Evolutionary conservation across 2,329 filamentous ascomycete genomes (phyloP), one percentile per base, ranked within the genome.

Genomic region (Sphaerulina populicola): DNA sequence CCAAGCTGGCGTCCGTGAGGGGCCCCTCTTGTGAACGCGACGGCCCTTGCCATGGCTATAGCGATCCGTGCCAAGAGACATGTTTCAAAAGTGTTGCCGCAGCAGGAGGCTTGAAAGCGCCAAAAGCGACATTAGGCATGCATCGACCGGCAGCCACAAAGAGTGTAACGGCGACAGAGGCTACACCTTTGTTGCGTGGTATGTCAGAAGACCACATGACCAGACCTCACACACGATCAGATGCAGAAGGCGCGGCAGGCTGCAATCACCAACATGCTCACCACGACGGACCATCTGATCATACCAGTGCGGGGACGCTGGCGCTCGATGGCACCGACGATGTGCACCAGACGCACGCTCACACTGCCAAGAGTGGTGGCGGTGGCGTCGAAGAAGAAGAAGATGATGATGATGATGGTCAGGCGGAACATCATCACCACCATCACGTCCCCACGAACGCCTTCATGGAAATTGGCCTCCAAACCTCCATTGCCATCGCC

Each of bases 401-500:
- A 18, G 18, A 18, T 3, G 18, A 18, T 2, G 18, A 2, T 18
- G 18, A 18, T 18, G 18, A 44, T 27, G 53, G 48, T 39, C 42
- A 46, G 8, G 40, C 54, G n/a, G 60, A 64, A 15, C 59, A 71
- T 58, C 88, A 96, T 64, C 91, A 98, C 64, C 91, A 98, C 69
- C 93, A 27, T 27, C 23, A 98, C 67, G 91, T 97, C 2, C 88
- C 91, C 0, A 83, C 87, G 55, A 97, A 97, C 64, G 88, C 88
- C 5, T 98, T 96, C 68, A 75, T 97, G 56, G 87, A 87, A 47
- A 93, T 97, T 54, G 90, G 93, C n/a, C 79, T 98, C 0, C 93
- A 98, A 69, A 97, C 93, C 0, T 91, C 88, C 12, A 83, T 96
- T 45, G 93, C 93, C 5, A 97, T 98, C 57, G 89, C 91, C 6